Conservation (phyloP, 176 grass and related monocot species). For the Panicum miliaceum region DNA sequence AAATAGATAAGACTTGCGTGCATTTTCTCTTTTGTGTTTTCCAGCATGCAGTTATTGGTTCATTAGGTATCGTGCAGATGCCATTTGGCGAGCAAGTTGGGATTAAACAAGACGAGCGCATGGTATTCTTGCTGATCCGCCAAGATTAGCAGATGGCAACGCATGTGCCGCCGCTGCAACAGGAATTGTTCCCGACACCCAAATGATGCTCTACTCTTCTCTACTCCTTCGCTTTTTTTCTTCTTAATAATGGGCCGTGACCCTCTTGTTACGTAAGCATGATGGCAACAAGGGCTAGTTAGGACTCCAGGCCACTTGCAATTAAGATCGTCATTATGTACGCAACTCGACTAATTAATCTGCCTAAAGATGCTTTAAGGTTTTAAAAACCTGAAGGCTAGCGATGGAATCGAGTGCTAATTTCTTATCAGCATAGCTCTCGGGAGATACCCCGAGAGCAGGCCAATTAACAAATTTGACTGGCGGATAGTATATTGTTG, state of each 20-base stretch:
- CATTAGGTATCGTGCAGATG: slow-evolving; percentile 27
- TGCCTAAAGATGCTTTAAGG: background rate
- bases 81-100: slow-evolving; percentile 6
- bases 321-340: background rate
- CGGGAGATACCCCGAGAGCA: background rate
- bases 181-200: background rate
- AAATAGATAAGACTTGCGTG: background rate
- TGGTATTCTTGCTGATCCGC: slow-evolving; percentile 18
- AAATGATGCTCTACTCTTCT: background rate
- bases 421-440: background rate
- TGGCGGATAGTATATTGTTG: background rate
- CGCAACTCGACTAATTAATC: background rate
- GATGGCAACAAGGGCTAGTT: background rate
- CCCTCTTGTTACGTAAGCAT: slow-evolving; percentile 17
- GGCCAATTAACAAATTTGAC: slow-evolving; percentile 3
- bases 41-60: background rate
- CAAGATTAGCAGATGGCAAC: slow-evolving; percentile 14
- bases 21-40: background rate
- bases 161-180: slow-evolving; percentile 13
- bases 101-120: background rate
- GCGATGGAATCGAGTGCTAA: background rate
- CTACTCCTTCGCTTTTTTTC: background rate
- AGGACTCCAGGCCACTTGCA: background rate
- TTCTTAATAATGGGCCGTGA: background rate
- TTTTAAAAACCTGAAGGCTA: background rate